phyloP scores from a whole-genome alignment of 805 yeast genomes.

The Hanseniaspora valbyensis region DNA sequence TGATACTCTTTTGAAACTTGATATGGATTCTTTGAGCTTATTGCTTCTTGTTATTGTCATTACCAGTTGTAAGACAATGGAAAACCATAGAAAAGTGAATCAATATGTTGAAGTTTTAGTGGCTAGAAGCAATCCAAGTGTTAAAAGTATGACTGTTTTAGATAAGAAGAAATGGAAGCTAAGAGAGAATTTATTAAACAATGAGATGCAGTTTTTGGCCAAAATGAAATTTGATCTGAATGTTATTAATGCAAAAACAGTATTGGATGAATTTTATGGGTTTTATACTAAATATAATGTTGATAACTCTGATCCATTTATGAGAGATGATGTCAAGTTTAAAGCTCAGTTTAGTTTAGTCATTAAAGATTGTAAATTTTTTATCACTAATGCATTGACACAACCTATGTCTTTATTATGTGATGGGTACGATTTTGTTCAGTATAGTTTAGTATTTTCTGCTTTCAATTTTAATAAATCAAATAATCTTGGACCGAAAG shows the following conservation, averaged over 20 bases:
- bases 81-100: conserved; percentile 30
- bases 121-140: conserved; percentile 20
- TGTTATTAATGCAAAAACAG: conserved; percentile 28
- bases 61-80: conserved; percentile 30
- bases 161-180: conserved; percentile 31
- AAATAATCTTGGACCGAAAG: not conserved
- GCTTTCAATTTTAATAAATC: conserved; percentile 26
- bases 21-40: conserved; percentile 26
- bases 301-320: conserved; percentile 26
- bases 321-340: conserved; percentile 23
- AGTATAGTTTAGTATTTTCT: conserved; percentile 25
- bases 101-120: conserved; percentile 29
- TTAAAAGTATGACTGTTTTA: conserved; percentile 22
- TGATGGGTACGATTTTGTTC: conserved; percentile 28
- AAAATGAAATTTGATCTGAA: conserved; percentile 29
- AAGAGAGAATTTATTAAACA: conserved; percentile 27
- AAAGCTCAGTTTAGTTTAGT: conserved; percentile 26
- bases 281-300: conserved; percentile 23
- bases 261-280: conserved; percentile 28
- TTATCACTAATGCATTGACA: conserved; percentile 30
- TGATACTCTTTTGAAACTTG: conserved; percentile 20
- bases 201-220: conserved; percentile 27
- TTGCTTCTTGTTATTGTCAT: conserved; percentile 29
- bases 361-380: conserved; percentile 27
- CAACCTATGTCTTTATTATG: conserved; percentile 30